phyloP scores from a whole-genome alignment of 1,284 basidiomycete species.

The Fomes fomentarius region DNA sequence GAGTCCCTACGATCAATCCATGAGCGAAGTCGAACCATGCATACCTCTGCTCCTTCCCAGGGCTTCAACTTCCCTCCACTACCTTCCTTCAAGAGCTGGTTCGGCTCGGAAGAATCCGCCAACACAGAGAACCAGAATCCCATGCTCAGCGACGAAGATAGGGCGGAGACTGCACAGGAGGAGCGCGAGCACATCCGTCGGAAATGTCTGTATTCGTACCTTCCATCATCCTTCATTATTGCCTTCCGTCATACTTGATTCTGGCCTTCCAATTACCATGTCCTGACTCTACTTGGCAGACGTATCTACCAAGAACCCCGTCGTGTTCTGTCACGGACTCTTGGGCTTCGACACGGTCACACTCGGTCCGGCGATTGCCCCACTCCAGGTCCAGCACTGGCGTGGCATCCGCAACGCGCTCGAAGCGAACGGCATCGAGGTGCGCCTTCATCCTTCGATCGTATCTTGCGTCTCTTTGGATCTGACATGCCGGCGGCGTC shows the following conservation, averaged over 20 bases:
- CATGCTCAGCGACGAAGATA: conserved; percentile 62
- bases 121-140: conserved; percentile 50
- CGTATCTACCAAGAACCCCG: conserved; percentile 75
- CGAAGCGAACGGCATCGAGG: conserved; percentile 83
- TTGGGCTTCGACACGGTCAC: conserved; percentile 85
- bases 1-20: conserved; percentile 66
- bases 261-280: conserved; percentile 3
- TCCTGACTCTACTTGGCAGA: conserved; percentile 44
- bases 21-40: conserved; percentile 38
- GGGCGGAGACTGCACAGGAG: conserved; percentile 51
- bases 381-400: conserved; percentile 91
- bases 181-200: conserved; percentile 59
- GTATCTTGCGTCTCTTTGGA: neutral
- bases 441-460: neutral
- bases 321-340: conserved; percentile 94
- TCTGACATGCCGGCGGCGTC: neutral
- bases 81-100: conserved; percentile 53
- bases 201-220: conserved; percentile 60
- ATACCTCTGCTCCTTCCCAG: conserved; percentile 31
- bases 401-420: conserved; percentile 92
- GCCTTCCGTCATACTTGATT: no score
- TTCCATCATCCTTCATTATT: no score
- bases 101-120: conserved; percentile 42
- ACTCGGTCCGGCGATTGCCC: conserved; percentile 72
- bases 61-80: conserved; percentile 26